Percentiles rank a stretch among this genome's conserved stretches.
phyloP scores from a whole-genome alignment of 345 rosid genomes.

The Odontarrhena argentea region DNA sequence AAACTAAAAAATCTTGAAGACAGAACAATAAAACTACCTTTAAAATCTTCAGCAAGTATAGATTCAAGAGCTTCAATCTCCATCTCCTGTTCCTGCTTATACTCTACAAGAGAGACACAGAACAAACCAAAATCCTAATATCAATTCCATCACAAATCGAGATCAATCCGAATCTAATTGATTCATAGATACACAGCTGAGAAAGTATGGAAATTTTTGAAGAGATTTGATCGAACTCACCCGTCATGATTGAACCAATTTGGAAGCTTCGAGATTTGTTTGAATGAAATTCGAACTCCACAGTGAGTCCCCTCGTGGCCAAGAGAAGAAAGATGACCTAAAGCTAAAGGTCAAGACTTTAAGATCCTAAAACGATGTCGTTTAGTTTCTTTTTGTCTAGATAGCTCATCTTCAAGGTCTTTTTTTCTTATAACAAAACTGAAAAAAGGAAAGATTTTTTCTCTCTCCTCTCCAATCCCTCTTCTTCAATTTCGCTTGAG shows the following conservation, averaged over 20 bases:
- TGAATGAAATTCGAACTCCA: conserved; percentile 31
- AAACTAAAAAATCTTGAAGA: background rate
- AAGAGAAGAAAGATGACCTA: background rate
- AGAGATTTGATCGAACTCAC: conserved; percentile 29
- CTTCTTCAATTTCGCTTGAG: background rate
- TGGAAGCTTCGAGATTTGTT: conserved; percentile 24
- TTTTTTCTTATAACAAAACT: background rate
- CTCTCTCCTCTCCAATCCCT: conserved; percentile 22
- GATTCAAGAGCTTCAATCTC: conserved; percentile 96
- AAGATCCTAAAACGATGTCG: conserved; percentile 24
- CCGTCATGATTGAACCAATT: conserved; percentile 39
- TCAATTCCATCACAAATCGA: conserved; percentile 7
- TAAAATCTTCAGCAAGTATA: conserved; percentile 95
- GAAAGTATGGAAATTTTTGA: conserved; percentile 5
- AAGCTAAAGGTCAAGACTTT: conserved; percentile 36
- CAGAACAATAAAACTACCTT: conserved; percentile 50
- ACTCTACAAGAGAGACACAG: conserved; percentile 50
- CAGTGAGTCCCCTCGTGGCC: conserved; percentile 30
- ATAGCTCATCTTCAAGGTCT: background rate
- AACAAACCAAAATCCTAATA: background rate
- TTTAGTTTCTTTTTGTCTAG: background rate
- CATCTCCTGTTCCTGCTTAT: conserved; percentile 90
- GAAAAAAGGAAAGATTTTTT: conserved; percentile 11
- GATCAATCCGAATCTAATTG: conserved; percentile 25
- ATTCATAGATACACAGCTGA: background rate